Evolutionary conservation across 495 filamentous ascomycete genomes (phyloP), one percentile per base, ranked within the genome.

Genomic region (Penicillium coprophilum): DNA sequence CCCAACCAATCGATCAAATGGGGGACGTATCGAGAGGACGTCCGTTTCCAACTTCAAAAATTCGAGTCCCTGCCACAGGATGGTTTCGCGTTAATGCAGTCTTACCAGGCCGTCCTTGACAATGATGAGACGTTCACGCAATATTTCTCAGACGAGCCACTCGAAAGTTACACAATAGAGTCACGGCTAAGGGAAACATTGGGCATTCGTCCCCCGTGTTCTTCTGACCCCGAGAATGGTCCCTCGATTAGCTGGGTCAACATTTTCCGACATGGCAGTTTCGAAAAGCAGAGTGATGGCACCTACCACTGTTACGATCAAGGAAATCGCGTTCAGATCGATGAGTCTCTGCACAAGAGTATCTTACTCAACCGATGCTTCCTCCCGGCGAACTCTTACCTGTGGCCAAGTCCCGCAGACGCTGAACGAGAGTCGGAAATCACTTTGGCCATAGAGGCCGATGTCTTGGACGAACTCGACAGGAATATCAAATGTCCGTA

Each of bases 81-180:
- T 27, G 41, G 41, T 5, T 9, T 34, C 1, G 10, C 15, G 0
- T 24, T 54, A 15, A 24, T 38, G 15, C 15, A 31, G 20, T 34
- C 52, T 0, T 54, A 54, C 21, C 41, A 54, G n/a, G 19, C 21
- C 27, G 52, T 54, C 13, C 43, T 54, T n/a, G 52, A 46, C 9
- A 46, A 28, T 2, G 19, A 54, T 8, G 52, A 54, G n/a, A 54
- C 52, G 13, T 54, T 54, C 23, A 36, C 52, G 2, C 52, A 54
- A 15, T 54, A 39, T 11, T 54, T 46, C n/a, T 46, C 41, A 8
- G 31, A 46, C 10, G 11, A 54, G 6, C 40, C 15, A 2, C 41
- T 54, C 5, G 30, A 54, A 19, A 54, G 52, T 23, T 54, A 54
- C n/a, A 44, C n/a, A 1, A 11, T 46, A 4, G 52, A 54, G 21